phyloP scores from a whole-genome alignment of 179 eudicot genomes.

The Carnegiea gigantea region DNA sequence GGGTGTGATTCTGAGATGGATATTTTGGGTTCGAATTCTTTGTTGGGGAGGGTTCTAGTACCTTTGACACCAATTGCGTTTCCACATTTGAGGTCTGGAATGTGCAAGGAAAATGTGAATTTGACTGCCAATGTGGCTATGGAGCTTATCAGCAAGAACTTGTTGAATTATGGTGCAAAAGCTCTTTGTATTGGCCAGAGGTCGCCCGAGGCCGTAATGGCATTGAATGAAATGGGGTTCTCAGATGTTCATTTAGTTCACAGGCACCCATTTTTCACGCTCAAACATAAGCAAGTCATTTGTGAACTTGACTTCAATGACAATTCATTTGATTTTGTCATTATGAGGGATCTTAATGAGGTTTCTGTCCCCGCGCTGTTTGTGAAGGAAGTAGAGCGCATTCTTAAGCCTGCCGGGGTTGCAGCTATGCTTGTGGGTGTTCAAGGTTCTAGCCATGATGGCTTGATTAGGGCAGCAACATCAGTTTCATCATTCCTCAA shows the following conservation, averaged over 20 bases:
- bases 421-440: constrained; percentile 65
- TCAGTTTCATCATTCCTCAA: constrained; percentile 60
- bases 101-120: constrained; percentile 41
- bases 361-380: constrained; percentile 76
- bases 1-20: constrained; percentile 43
- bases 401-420: constrained; percentile 66
- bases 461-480: constrained; percentile 56
- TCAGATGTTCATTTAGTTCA: constrained; percentile 44
- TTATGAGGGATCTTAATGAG: constrained; percentile 65
- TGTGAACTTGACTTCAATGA: constrained; percentile 60
- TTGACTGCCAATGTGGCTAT: constrained; percentile 51
- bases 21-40: constrained; percentile 23
- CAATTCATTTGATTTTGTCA: constrained; percentile 57
- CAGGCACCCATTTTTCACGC: constrained; percentile 62
- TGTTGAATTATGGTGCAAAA: constrained; percentile 48
- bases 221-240: constrained; percentile 57
- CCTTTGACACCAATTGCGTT: constrained; percentile 31
- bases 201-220: constrained; percentile 42
- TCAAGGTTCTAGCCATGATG: constrained; percentile 38
- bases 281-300: constrained; percentile 49
- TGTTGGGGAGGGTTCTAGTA: constrained; percentile 36
- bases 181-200: constrained; percentile 71
- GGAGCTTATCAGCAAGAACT: constrained; percentile 59
- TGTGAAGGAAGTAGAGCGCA: constrained; percentile 74
- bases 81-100: constrained; percentile 29